These are phyloP conservation scores for Apiospora rasikravindrae DNA, from an alignment of 2,329 filamentous ascomycete genomes.

Conservation along the genomic window DNA sequence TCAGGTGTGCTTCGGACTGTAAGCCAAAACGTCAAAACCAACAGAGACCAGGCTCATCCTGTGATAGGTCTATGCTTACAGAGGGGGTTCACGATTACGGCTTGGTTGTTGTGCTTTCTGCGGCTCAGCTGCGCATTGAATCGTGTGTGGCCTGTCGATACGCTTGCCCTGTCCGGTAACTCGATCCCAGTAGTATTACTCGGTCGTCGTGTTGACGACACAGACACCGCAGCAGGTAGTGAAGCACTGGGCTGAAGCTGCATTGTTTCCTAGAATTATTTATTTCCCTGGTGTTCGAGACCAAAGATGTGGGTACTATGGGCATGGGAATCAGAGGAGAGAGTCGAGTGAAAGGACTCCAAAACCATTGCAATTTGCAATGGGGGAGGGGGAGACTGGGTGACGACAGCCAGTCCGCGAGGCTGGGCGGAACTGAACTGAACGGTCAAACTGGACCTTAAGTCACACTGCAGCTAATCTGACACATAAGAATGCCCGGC, in stretches of 20 bases:
- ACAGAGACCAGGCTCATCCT: neutral
- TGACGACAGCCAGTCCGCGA: neutral
- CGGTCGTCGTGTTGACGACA: neutral
- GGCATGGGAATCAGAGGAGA: neutral
- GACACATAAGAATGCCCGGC: neutral
- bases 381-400: neutral
- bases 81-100: constrained; percentile 45
- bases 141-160: constrained; percentile 25
- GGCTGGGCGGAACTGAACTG: neutral
- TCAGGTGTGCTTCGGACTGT: constrained; percentile 40
- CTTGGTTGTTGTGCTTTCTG: constrained; percentile 40
- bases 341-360: neutral
- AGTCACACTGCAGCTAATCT: neutral
- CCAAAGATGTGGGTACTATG: neutral
- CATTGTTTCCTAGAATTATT: neutral
- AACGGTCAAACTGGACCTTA: neutral
- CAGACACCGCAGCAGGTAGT: neutral
- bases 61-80: constrained; percentile 25
- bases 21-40: neutral
- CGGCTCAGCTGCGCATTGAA: constrained; percentile 32
- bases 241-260: neutral
- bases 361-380: neutral
- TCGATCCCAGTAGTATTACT: neutral
- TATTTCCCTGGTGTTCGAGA: neutral
- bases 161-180: neutral